phyloP scores from a whole-genome alignment of 495 filamentous ascomycete genomes.

The Amniculicola lignicola region DNA sequence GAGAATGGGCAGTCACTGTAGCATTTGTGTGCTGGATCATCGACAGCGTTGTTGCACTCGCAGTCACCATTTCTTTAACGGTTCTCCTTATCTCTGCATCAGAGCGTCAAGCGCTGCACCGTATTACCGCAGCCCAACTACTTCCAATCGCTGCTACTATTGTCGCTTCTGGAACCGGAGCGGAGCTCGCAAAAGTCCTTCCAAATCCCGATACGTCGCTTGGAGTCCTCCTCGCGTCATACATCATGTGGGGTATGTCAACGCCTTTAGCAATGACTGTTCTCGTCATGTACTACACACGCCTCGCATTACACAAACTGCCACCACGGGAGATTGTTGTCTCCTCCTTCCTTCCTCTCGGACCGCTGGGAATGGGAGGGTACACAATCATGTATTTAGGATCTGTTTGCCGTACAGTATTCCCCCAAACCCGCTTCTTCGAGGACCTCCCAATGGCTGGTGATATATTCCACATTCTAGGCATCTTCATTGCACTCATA shows the following conservation, averaged over 20 bases:
- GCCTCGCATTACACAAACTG: slow-evolving; percentile 58
- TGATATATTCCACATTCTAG: slow-evolving; percentile 53
- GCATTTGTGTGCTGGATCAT: slow-evolving; percentile 58
- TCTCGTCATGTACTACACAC: slow-evolving; percentile 61
- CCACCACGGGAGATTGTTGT: slow-evolving; percentile 61
- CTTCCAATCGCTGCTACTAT: slow-evolving; percentile 61
- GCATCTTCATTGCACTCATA: slow-evolving; percentile 53
- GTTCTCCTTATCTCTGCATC: slow-evolving; percentile 48
- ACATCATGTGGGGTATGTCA: slow-evolving; percentile 61
- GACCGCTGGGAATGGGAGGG: slow-evolving; percentile 60
- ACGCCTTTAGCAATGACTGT: slow-evolving; percentile 55
- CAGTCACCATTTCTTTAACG: slow-evolving; percentile 52
- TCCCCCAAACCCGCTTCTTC: slow-evolving; percentile 54
- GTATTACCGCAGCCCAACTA: slow-evolving; percentile 60
- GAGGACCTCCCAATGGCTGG: slow-evolving; percentile 43
- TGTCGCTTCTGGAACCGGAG: slow-evolving; percentile 57
- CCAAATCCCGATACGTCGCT: slow-evolving; percentile 54
- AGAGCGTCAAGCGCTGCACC: slow-evolving; percentile 46
- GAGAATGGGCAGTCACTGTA: slow-evolving; percentile 44
- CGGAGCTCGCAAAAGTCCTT: slow-evolving; percentile 54
- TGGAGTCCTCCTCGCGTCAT: slow-evolving; percentile 54
- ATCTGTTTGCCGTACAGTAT: slow-evolving; percentile 47
- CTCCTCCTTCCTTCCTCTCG: slow-evolving; percentile 61
- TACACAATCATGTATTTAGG: slow-evolving; percentile 60
- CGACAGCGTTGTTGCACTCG: slow-evolving; percentile 53